Percentiles rank a stretch among this genome's conserved stretches.
Evolutionary conservation across 345 rosid species (phyloP).

Genomic region (Trapa incisa): DNA sequence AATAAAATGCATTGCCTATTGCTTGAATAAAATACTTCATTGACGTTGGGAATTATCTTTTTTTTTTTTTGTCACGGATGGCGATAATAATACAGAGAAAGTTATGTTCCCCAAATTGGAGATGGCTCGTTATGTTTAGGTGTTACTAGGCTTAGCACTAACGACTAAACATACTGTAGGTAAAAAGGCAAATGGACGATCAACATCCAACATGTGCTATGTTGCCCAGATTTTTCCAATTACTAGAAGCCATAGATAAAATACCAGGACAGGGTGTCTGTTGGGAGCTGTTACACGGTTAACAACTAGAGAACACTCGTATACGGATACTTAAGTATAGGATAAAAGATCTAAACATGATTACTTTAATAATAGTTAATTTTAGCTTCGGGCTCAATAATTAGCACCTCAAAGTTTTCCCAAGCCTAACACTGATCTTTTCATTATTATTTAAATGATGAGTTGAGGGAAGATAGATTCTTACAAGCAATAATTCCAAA

Average conservation of each 20-base stretch:
- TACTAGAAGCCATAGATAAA: no score
- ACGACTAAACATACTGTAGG: neutral
- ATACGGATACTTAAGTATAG: neutral
- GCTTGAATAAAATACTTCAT: no score
- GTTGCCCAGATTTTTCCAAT: no score
- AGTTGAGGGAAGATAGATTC: neutral
- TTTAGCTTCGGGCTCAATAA: neutral
- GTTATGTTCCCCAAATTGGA: neutral
- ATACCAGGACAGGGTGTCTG: no score
- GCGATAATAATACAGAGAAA: neutral
- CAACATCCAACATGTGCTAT: no score
- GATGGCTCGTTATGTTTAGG: neutral
- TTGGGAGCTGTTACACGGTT: no score
- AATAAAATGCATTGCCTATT: no score
- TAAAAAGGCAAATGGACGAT: no score
- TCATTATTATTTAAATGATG: neutral
- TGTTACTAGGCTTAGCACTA: neutral
- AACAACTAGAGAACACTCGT: neutral
- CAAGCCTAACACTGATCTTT: neutral
- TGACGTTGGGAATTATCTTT: no score
- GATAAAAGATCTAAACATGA: neutral
- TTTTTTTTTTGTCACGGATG: neutral
- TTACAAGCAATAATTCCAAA: neutral
- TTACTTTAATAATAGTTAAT: neutral
- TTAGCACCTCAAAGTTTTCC: neutral